Base-by-base conservation (phyloP, 176 grass and related monocot genomes). In the Saccharum officinarum region DNA sequence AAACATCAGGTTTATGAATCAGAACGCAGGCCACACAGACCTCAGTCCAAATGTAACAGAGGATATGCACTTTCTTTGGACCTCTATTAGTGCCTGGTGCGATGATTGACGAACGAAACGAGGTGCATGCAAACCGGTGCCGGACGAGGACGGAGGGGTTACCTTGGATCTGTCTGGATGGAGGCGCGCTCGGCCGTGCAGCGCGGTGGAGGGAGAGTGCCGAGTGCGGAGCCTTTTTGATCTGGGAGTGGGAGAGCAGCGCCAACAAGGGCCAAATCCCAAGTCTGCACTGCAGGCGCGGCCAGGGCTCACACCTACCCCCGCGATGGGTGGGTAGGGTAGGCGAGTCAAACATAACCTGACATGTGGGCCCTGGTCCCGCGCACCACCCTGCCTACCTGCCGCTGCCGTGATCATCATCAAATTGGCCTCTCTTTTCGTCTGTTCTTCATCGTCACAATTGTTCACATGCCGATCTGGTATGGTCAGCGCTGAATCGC, bases 131-230 rank as follows among this genome's bases (percentile, higher is more conserved):
- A 10, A 26, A 1, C 31, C 34, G 50, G 7, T 13, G 20, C 62
- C 3, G 1, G 41, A 33, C 12, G 60, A 61, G 14, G 40, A 33
- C 57, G 9, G 9, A 3, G 78, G 26, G 41, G 44, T 50, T 80
- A 80, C 78, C 78, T 64, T 81, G 79, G 79, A 81, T 69, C 64
- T 81, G 79, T 69, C 64, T 81, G 79, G 79, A 69, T 68, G 64
- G 64, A 69, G 28, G 42, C 30, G 62, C 1, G 62, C 10, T 80
- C 26, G 77, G 31, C 41, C 39, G 38, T 28, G 22, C 57, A n/a
- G 55, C 55, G 55, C 55, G 55, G 55, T 60, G 57, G 22, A 57
- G 18, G 18, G 9, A 7, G 57, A 60, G 55, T 23, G 22, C 22
- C 55, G 22, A 60, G 7, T 57, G 55, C 55, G 14, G 14, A 49